These are phyloP conservation scores for Gossypium trilobum DNA, from an alignment of 441 rosid genomes.

Conservation along the genomic window DNA sequence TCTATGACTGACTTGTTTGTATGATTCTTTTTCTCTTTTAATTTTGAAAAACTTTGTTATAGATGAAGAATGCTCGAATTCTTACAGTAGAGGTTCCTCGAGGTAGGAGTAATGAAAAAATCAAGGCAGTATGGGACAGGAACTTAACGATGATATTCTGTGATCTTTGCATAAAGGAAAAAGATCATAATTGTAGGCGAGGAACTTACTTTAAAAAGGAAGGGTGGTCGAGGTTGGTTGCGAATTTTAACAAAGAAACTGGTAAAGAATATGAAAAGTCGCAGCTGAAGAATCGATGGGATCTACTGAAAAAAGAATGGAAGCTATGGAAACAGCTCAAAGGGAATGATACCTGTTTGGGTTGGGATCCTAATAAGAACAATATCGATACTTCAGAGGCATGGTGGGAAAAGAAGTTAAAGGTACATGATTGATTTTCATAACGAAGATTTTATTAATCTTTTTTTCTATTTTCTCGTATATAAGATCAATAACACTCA, in stretches of 20 bases:
- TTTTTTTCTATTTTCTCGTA: background rate
- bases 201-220: constrained; percentile 8
- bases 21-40: background rate
- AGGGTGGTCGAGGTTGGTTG: constrained; percentile 15
- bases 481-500: background rate
- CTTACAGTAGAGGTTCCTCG: background rate
- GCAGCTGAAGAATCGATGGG: constrained; percentile 15
- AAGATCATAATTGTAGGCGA: constrained; percentile 9
- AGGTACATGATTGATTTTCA: background rate
- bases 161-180: constrained; percentile 12
- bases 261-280: constrained; percentile 11
- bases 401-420: constrained; percentile 13
- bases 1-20: background rate
- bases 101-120: constrained; percentile 7
- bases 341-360: background rate
- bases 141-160: constrained; percentile 9
- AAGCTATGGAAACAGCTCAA: constrained; percentile 14
- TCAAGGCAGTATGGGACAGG: constrained; percentile 12
- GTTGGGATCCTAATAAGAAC: constrained; percentile 10
- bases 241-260: constrained; percentile 10
- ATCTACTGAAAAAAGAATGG: constrained; percentile 13
- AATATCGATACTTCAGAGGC: constrained; percentile 8
- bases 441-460: background rate
- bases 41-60: background rate
- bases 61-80: constrained; percentile 11